Conservation (phyloP, 768 basidiomycete species). For the Rhizopogon vesiculosus region DNA sequence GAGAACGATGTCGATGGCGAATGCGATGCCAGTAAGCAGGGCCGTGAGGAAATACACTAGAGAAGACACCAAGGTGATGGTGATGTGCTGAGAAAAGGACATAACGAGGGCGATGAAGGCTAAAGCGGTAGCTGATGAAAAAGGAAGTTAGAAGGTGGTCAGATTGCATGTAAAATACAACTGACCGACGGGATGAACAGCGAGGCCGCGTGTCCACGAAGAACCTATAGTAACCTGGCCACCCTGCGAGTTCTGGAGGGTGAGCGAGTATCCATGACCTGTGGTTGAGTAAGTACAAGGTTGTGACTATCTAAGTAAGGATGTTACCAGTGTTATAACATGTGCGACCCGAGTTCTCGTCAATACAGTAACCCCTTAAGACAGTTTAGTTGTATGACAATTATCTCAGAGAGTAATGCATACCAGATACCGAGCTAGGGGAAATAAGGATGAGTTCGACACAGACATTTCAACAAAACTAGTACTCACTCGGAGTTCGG, state of each 20-base stretch:
- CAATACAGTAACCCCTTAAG: conserved; percentile 59
- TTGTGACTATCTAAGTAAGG: neutral
- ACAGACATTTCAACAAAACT: conserved; percentile 1
- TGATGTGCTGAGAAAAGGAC: conserved; percentile 55
- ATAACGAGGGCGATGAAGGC: conserved; percentile 61
- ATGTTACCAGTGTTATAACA: conserved; percentile 45
- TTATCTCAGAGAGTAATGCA: conserved; percentile 5
- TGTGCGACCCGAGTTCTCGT: conserved; percentile 28
- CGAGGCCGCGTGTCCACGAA: conserved; percentile 71
- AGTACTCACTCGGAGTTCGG: conserved; percentile 50
- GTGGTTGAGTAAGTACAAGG: conserved; percentile 1
- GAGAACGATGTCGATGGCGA: conserved; percentile 74
- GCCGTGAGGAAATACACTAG: conserved; percentile 64
- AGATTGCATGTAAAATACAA: conserved; percentile 3
- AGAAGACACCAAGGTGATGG: conserved; percentile 37
- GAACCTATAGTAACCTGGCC: conserved; percentile 38
- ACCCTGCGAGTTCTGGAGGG: conserved; percentile 31
- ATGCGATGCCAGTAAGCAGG: conserved; percentile 62
- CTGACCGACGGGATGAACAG: conserved; percentile 58
- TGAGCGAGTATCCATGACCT: conserved; percentile 56
- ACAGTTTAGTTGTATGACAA: conserved; percentile 4
- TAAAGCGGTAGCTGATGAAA: conserved; percentile 39
- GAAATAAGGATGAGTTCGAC: conserved; percentile 1
- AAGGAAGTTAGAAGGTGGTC: neutral
- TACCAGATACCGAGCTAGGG: conserved; percentile 71